Evolutionary conservation across 495 filamentous ascomycete genomes (phyloP).

Genomic region (Tuber brumale): DNA sequence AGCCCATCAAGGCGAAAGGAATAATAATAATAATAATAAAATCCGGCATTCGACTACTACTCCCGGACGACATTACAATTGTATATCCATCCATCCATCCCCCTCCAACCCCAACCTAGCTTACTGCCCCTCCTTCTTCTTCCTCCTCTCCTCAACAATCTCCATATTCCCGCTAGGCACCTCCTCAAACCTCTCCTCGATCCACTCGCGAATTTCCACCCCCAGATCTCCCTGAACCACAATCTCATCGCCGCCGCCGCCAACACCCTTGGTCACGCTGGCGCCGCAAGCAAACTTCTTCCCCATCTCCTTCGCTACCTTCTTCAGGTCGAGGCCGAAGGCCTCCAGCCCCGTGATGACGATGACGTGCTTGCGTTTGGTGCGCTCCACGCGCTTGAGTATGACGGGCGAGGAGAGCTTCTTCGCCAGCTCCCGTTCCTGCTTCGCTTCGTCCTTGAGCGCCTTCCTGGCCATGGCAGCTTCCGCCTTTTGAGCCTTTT

Average conservation of each 20-base stretch:
- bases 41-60: not conserved
- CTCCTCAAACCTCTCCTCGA: slow-evolving; percentile 72
- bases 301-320: slow-evolving; percentile 78
- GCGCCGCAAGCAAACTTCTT: slow-evolving; percentile 91
- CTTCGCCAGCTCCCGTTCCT: slow-evolving; percentile 67
- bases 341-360: slow-evolving; percentile 81
- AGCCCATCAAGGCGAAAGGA: not conserved
- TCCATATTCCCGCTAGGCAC: slow-evolving; percentile 94
- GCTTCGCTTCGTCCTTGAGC: slow-evolving; percentile 89
- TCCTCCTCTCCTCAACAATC: slow-evolving; percentile 51
- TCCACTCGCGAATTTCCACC: slow-evolving; percentile 85
- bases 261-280: slow-evolving; percentile 74
- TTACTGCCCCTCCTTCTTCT: slow-evolving; percentile 37
- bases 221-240: slow-evolving; percentile 96
- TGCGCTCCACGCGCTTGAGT: slow-evolving; percentile 95
- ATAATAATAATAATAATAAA: not conserved
- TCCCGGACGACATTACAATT: not conserved
- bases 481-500: slow-evolving; percentile 56
- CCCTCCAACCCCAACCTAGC: not conserved
- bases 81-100: not conserved
- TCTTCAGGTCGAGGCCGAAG: slow-evolving; percentile 88
- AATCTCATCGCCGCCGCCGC: slow-evolving; percentile 86
- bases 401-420: slow-evolving; percentile 70
- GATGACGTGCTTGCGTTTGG: slow-evolving; percentile 95
- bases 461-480: slow-evolving; percentile 67